Evolutionary conservation across 345 rosid genomes (phyloP).

Genomic region (Salix caprea): DNA sequence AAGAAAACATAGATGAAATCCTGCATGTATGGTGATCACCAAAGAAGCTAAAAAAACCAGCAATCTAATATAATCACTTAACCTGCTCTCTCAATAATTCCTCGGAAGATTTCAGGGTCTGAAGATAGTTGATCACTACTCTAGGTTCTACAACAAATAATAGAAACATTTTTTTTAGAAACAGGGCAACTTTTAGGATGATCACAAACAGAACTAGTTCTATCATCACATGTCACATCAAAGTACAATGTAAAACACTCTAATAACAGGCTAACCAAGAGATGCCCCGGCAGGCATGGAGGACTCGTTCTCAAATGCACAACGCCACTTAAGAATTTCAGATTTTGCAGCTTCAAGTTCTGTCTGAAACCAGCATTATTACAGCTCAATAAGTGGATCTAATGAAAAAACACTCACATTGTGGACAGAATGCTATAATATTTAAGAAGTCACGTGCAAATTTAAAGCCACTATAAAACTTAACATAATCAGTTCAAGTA

Average conservation of each 20-base stretch:
- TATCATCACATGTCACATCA: background rate
- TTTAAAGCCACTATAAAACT: too few relatives aligned
- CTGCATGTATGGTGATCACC: background rate
- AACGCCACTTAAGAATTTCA: slow-evolving; percentile 80
- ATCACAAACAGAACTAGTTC: slow-evolving; percentile 7
- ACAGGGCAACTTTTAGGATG: background rate
- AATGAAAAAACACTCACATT: background rate
- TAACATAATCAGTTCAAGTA: too few relatives aligned
- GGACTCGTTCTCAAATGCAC: slow-evolving; percentile 71
- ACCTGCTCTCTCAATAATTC: slow-evolving; percentile 87
- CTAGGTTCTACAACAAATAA: slow-evolving; percentile 61
- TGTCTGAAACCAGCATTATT: slow-evolving; percentile 26
- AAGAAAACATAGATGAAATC: slow-evolving; percentile 14
- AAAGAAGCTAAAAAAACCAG: background rate
- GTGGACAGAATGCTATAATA: background rate
- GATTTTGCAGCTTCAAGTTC: slow-evolving; percentile 78
- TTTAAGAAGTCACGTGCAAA: too few relatives aligned
- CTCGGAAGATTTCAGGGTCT: slow-evolving; percentile 74
- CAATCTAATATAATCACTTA: slow-evolving; percentile 10
- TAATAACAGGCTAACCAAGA: slow-evolving; percentile 61
- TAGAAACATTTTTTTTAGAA: slow-evolving; percentile 10
- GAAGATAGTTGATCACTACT: slow-evolving; percentile 65
- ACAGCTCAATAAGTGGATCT: background rate
- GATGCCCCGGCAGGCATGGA: slow-evolving; percentile 58
- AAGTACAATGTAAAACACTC: background rate